Conservation (phyloP, 176 grass and related monocot species). For the Areca catechu region DNA sequence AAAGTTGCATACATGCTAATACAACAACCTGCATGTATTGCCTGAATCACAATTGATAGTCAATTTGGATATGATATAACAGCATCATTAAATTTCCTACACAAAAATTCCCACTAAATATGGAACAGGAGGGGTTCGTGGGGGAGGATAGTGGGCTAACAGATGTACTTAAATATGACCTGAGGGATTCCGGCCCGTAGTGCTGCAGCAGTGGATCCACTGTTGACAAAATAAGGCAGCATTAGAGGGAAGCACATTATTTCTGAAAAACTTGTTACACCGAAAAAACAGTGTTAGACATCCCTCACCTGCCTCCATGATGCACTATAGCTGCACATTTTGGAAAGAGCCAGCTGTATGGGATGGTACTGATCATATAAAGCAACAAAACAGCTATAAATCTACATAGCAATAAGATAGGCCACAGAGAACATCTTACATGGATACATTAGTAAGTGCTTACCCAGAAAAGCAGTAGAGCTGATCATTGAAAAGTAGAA, state of each 20-base stretch:
- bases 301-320: constrained; percentile 72
- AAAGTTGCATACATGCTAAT: too few species aligned
- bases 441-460: constrained; percentile 8
- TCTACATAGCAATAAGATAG: constrained; percentile 6
- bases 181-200: constrained; percentile 68
- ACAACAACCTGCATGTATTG: too few species aligned
- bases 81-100: too few species aligned
- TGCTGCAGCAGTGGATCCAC: constrained; percentile 75
- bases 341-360: constrained; percentile 81
- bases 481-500: constrained; percentile 44
- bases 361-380: constrained; percentile 54
- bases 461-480: constrained; percentile 90
- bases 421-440: not conserved
- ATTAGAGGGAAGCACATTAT: not conserved
- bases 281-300: not conserved
- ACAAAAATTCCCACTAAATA: too few species aligned
- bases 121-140: too few species aligned
- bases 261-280: not conserved
- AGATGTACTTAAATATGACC: constrained; percentile 18
- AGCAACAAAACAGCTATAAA: constrained; percentile 5
- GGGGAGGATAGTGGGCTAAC: too few species aligned
- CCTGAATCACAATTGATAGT: too few species aligned
- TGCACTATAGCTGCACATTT: constrained; percentile 61
- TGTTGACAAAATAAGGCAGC: constrained; percentile 25
- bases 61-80: too few species aligned